phyloP scores from a whole-genome alignment of 495 filamentous ascomycete genomes.

The Penicillium canariense region DNA sequence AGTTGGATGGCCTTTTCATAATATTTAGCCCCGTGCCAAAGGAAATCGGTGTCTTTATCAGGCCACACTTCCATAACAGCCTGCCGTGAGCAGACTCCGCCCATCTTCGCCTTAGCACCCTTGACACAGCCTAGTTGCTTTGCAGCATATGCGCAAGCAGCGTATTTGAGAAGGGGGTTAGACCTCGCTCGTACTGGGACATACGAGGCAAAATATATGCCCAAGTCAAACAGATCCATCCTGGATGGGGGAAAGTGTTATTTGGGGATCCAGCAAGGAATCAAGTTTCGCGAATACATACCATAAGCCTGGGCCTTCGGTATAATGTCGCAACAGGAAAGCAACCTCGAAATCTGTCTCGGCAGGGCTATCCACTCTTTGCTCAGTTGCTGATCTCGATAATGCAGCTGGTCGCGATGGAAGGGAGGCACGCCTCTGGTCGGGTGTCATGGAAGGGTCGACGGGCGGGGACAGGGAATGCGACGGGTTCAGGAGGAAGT shows the following conservation, averaged over 20 bases:
- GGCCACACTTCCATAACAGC: slow-evolving; percentile 54
- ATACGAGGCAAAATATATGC: slow-evolving; percentile 57
- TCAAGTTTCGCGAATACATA: slow-evolving; percentile 22
- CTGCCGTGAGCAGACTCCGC: slow-evolving; percentile 47
- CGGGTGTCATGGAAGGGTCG: slow-evolving; percentile 41
- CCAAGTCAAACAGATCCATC: slow-evolving; percentile 65
- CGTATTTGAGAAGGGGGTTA: slow-evolving; percentile 58
- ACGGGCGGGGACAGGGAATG: slow-evolving; percentile 47
- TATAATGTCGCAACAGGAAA: slow-evolving; percentile 61
- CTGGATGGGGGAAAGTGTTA: slow-evolving; percentile 35
- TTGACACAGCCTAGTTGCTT: slow-evolving; percentile 59
- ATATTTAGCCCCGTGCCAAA: slow-evolving; percentile 57
- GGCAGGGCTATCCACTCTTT: slow-evolving; percentile 26
- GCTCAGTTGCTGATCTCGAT: slow-evolving; percentile 15
- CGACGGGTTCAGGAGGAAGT: slow-evolving; percentile 58
- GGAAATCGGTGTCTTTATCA: slow-evolving; percentile 50
- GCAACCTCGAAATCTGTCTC: slow-evolving; percentile 56
- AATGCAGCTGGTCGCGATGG: slow-evolving; percentile 25
- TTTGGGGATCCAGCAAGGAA: neutral
- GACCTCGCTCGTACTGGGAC: slow-evolving; percentile 56
- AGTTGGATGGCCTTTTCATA: slow-evolving; percentile 64
- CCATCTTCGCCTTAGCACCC: slow-evolving; percentile 47
- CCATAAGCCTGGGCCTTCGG: slow-evolving; percentile 59
- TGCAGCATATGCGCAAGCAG: slow-evolving; percentile 59
- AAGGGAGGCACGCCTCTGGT: slow-evolving; percentile 30